Conservation (phyloP, 1,284 basidiomycete genomes). For the Microbotryum violaceum region DNA sequence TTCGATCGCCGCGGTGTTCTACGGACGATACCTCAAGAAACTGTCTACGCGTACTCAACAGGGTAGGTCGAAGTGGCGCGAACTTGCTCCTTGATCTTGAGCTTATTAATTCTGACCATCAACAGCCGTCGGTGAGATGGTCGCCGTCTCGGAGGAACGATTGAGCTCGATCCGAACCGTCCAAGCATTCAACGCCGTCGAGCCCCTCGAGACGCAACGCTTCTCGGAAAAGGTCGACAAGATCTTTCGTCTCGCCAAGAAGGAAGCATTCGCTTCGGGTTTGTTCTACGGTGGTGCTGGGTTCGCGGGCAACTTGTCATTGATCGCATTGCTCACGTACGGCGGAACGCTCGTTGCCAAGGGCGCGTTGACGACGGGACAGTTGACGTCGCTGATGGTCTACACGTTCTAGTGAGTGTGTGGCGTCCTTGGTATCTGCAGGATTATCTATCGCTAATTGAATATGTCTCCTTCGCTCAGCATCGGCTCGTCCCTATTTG, state of each 20-base stretch:
- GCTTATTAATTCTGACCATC: neutral
- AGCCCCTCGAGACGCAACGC: constrained; percentile 57
- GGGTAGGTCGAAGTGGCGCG: constrained; percentile 52
- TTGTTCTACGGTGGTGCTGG: constrained; percentile 57
- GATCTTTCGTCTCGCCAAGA: constrained; percentile 69
- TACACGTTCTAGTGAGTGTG: constrained; percentile 54
- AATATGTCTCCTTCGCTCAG: constrained; percentile 27
- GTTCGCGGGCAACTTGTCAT: constrained; percentile 88
- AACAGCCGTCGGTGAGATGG: constrained; percentile 24
- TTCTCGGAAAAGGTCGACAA: constrained; percentile 53
- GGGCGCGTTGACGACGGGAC: constrained; percentile 80
- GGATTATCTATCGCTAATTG: constrained; percentile 35
- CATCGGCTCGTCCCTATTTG: constrained; percentile 38
- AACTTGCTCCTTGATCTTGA: constrained; percentile 59
- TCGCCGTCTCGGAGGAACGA: constrained; percentile 69
- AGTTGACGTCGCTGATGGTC: constrained; percentile 67
- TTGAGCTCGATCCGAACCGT: constrained; percentile 89
- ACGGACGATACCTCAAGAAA: constrained; percentile 87
- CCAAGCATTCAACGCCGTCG: constrained; percentile 74
- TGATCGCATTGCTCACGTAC: constrained; percentile 83
- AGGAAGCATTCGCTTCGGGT: constrained; percentile 82
- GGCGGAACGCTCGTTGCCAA: constrained; percentile 84
- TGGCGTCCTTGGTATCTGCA: neutral
- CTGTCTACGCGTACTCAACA: constrained; percentile 89
- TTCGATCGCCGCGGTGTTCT: constrained; percentile 90